Evolutionary conservation across 2,329 filamentous ascomycete species (phyloP).

Genomic region (Epicoccum sorghinum): DNA sequence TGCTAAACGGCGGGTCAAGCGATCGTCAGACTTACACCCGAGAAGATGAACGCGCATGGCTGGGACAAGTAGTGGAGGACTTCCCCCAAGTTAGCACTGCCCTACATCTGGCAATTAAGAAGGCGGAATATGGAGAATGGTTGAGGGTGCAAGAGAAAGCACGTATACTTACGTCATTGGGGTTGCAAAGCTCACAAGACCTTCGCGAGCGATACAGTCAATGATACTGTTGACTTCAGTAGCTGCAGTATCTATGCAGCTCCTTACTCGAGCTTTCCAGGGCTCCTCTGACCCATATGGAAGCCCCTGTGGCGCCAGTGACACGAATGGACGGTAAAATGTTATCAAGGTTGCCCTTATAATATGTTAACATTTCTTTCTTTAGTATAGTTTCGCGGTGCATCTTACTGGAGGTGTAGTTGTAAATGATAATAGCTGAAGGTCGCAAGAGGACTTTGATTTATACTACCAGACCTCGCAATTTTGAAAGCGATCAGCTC

Average conservation of each 20-base stretch:
- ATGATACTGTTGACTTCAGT: conserved; percentile 4
- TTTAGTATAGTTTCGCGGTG: too few relatives aligned
- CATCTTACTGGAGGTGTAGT: conserved; percentile 9
- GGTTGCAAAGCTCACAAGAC: conserved; percentile 4
- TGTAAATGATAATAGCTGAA: conserved; percentile 10
- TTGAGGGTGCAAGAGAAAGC: too few relatives aligned
- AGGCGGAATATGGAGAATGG: too few relatives aligned
- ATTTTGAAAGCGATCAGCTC: neutral
- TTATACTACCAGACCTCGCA: neutral
- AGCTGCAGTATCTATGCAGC: conserved; percentile 8
- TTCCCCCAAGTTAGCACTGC: neutral
- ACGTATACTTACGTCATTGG: conserved; percentile 11
- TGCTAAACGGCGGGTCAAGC: conserved; percentile 4
- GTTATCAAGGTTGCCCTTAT: conserved; percentile 8
- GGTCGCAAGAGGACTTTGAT: neutral
- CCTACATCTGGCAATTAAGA: neutral
- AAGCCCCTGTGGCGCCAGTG: neutral
- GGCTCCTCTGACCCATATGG: neutral
- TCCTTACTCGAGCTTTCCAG: conserved; percentile 2
- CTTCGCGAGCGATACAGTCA: conserved; percentile 9
- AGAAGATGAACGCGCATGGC: conserved; percentile 12
- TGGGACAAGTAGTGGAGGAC: conserved; percentile 7
- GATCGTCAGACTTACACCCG: conserved; percentile 6
- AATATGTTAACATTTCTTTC: neutral
- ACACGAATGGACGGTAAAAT: conserved; percentile 11